Base-by-base conservation (phyloP, 192 early-diverging fungal genomes). In the Umbelopsis vinacea region DNA sequence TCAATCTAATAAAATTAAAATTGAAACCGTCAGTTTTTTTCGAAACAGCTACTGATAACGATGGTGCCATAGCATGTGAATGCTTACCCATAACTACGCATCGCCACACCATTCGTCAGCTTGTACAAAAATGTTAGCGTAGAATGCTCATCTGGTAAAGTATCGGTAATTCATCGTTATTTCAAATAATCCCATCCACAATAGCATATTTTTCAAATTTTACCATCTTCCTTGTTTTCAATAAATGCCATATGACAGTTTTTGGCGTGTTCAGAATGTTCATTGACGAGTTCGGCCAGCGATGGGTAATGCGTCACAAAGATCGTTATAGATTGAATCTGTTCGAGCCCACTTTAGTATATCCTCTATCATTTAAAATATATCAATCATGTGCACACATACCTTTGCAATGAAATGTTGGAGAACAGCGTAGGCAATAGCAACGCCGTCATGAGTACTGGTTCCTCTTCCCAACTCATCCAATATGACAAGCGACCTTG, bases 301-400 rank as follows among this genome's bases (percentile, higher is more conserved):
- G 88, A 88, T 15, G 93, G 89, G 71, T 91, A 94, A 77, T 96
- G 94, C 0, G 94, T 94, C 21, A 93, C 91, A 83, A 96, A 96
- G 26, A 95, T 54, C 0, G 80, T 83, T 11, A 88, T 83, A 2
- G 86, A 84, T 6, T 81, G 47, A 19, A 85, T 83, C 63, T 81
- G 2, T 43, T 4, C 3, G 33, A 3, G 37, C 38, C 0, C 2
- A 60, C 23, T 10, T 43, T 24, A 48, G 29, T 17, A 35, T 24
- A 21, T 43, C 10, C 46, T 23, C 46, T 12, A 11, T 63, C 7
- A 43, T 43, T 12, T 6, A 43, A 4, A 17, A 38, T 14, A 19
- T 37, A 12, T 19, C 17, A 35, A 14, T 5, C 1, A 19, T 15
- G 33, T 15, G 8, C 17, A 14, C 5, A 14, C 33, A 35, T 63